Conservation (phyloP, 78 protist genomes). For the Polysphondylium violaceum region DNA sequence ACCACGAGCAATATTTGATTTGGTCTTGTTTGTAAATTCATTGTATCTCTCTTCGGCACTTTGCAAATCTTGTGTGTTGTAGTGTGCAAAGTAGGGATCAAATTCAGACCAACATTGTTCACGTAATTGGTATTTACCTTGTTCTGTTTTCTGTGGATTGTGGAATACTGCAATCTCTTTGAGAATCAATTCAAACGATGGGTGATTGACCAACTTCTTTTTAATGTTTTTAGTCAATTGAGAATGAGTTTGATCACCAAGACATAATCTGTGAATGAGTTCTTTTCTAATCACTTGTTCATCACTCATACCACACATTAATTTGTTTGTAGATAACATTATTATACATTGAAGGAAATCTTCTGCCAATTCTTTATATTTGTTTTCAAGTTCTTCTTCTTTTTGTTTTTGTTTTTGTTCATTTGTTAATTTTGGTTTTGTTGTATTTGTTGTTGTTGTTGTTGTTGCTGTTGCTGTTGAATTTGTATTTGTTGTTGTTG, state of each 20-base stretch:
- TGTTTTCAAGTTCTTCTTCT: conserved; percentile 30
- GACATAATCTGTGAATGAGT: conserved; percentile 66
- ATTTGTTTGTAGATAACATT: conserved; percentile 66
- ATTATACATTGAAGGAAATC: conserved; percentile 59
- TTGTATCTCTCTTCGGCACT: conserved; percentile 59
- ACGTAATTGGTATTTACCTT: conserved; percentile 72
- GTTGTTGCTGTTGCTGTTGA: conserved; percentile 20
- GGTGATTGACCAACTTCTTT: conserved; percentile 34
- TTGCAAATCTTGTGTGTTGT: conserved; percentile 67
- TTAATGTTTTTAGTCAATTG: conserved; percentile 57
- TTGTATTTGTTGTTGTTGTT: not conserved
- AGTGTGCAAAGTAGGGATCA: conserved; percentile 81
- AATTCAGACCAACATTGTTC: conserved; percentile 80
- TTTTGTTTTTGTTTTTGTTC: conserved; percentile 30
- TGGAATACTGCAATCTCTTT: conserved; percentile 62
- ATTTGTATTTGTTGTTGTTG: not conserved
- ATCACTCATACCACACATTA: conserved; percentile 69
- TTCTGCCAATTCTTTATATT: conserved; percentile 50
- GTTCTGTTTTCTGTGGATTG: conserved; percentile 78
- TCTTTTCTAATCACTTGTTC: conserved; percentile 79
- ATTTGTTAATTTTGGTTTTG: not conserved
- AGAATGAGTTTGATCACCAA: conserved; percentile 73
- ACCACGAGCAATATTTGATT: conserved; percentile 70
- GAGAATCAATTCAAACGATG: conserved; percentile 56
- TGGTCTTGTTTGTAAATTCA: conserved; percentile 48